phyloP scores from a whole-genome alignment of 306 rosid genomes.

The Rosa chinensis region DNA sequence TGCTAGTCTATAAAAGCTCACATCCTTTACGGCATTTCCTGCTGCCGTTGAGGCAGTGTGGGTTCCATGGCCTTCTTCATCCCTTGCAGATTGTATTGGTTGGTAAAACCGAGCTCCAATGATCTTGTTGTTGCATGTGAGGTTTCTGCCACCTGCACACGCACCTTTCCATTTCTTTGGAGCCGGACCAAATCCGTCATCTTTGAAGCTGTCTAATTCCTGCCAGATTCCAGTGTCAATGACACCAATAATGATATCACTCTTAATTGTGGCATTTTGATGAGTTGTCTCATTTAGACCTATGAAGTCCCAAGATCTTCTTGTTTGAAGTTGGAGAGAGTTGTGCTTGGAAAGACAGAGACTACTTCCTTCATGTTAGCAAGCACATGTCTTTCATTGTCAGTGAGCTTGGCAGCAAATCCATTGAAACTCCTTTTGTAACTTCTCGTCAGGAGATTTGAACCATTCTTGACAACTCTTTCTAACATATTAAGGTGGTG shows the following conservation, averaged over 20 bases:
- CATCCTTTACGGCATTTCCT: neutral
- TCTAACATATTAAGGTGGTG: neutral
- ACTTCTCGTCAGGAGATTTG: neutral
- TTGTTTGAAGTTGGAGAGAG: neutral
- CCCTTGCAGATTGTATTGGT: neutral
- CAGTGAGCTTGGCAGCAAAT: constrained; percentile 6
- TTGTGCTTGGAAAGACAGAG: constrained; percentile 38
- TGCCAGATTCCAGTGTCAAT: constrained; percentile 40
- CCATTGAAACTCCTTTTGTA: neutral
- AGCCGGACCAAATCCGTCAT: constrained; percentile 30
- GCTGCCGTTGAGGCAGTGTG: neutral
- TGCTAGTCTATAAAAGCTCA: neutral
- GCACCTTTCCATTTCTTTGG: constrained; percentile 39
- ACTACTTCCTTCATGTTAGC: constrained; percentile 33
- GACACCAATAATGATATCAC: constrained; percentile 12
- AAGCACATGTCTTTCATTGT: constrained; percentile 3
- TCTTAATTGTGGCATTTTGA: constrained; percentile 17
- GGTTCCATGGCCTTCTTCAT: too few relatives aligned
- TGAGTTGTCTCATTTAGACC: constrained; percentile 15
- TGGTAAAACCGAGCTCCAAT: neutral
- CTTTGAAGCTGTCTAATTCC: constrained; percentile 33
- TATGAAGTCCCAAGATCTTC: constrained; percentile 34
- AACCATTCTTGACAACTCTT: neutral
- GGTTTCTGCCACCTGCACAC: constrained; percentile 9
- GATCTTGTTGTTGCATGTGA: constrained; percentile 36